These are phyloP conservation scores for Sphaerulina populicola DNA, from an alignment of 2,329 filamentous ascomycete species.

Conservation along the genomic window DNA sequence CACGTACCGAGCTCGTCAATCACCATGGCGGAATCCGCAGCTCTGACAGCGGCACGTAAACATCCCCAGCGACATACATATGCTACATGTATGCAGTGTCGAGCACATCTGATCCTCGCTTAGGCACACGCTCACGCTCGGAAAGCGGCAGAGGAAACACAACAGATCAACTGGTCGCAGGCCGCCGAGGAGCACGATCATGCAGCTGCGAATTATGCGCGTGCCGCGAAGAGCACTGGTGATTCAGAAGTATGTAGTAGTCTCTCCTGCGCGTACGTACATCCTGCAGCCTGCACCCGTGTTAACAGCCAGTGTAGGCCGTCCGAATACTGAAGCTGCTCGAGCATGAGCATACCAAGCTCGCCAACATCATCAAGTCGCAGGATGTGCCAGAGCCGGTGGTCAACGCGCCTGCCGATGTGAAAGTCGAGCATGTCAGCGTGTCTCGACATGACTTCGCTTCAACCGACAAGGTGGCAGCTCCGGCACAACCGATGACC, in stretches of 20 bases:
- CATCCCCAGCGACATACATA: neutral
- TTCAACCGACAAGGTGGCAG: constrained; percentile 22
- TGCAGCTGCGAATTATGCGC: constrained; percentile 80
- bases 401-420: neutral
- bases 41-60: constrained; percentile 12
- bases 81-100: neutral
- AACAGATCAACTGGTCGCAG: constrained; percentile 62
- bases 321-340: constrained; percentile 75
- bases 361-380: constrained; percentile 72
- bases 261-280: neutral
- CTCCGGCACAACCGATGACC: neutral
- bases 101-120: constrained; percentile 2
- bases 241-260: constrained; percentile 53
- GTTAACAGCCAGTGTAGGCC: constrained; percentile 52
- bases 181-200: constrained; percentile 82
- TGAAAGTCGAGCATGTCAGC: constrained; percentile 5
- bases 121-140: constrained; percentile 83
- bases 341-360: constrained; percentile 75
- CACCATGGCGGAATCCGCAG: constrained; percentile 25
- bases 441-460: constrained; percentile 42
- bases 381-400: constrained; percentile 35
- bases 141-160: constrained; percentile 67
- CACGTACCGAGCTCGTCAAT: neutral
- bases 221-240: constrained; percentile 64
- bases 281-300: too few species aligned